phyloP scores from a whole-genome alignment of 805 yeast genomes.

The Torulaspora quercuum region DNA sequence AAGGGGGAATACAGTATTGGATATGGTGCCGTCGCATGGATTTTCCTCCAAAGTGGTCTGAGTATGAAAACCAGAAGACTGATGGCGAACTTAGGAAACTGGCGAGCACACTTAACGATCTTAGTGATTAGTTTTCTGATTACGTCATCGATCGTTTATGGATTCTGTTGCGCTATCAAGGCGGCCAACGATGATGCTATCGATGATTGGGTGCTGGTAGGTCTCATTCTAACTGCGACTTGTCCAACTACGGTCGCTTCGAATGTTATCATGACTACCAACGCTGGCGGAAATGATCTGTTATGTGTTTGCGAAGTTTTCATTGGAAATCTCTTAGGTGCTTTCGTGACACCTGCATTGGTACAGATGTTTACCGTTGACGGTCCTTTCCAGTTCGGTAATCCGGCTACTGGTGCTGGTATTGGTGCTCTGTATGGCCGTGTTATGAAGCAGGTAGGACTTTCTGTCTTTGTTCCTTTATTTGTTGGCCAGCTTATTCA shows the following conservation, averaged over 20 bases:
- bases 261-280: constrained; percentile 86
- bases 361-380: constrained; percentile 61
- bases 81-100: constrained; percentile 59
- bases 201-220: constrained; percentile 74
- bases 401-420: constrained; percentile 59
- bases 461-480: constrained; percentile 77
- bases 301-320: constrained; percentile 81
- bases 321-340: constrained; percentile 80
- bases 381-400: constrained; percentile 69
- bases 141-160: constrained; percentile 68
- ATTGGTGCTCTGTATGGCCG: constrained; percentile 59
- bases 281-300: constrained; percentile 78
- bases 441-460: constrained; percentile 86
- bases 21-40: constrained; percentile 83
- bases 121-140: constrained; percentile 65
- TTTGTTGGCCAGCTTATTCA: constrained; percentile 86
- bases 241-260: constrained; percentile 93
- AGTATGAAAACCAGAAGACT: constrained; percentile 67
- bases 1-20: constrained; percentile 72
- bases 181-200: constrained; percentile 56
- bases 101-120: constrained; percentile 81
- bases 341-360: constrained; percentile 82
- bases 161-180: constrained; percentile 64
- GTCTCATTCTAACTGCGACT: constrained; percentile 75
- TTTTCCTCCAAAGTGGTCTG: constrained; percentile 77